Evolutionary conservation across 768 basidiomycete species (phyloP), one percentile per base, ranked within the genome.

Genomic region (Leccinellum luteum): DNA sequence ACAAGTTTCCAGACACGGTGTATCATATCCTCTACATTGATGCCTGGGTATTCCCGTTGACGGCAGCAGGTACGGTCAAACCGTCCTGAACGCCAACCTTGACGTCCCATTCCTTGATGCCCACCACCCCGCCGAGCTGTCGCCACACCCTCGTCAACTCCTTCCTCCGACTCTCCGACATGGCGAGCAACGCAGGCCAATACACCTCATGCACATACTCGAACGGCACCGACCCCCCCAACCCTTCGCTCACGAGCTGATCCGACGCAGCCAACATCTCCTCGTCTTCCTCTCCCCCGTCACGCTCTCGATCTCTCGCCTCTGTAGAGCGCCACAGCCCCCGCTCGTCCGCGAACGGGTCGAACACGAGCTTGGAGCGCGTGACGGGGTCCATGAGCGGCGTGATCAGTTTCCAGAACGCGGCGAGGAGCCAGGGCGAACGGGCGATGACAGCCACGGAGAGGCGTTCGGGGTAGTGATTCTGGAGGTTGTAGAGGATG

Each of bases 351-450:
- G 55, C 35, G 15, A 73, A 70, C 1, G 88, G 87, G 64, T 91
- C 90, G 72, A 91, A 90, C 56, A 85, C 80, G 71, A 91, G 78
- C 72, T 92, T 91, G 35, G 79, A 71, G 31, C 85, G 83, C 1
- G 92, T 93, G 58, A 92, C 70, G 3, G 93, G 90, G 72, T 95
- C 93, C 52, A 94, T 82, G 67, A 94, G 87, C 1, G 92, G 89
- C 62, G 75, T 82, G 65, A 93, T 85, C 63, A 92, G 71, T 62
- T 86, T 90, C 78, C 84, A 87, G 73, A 93, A 92, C 1, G 83
- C 78, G 54, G 81, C 83, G 52, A 93, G 67, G 51, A 91, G 68
- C 76, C 85, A 93, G 3, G 92, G 92, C 17, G 94, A 80, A 64
- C 94, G 90, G 58, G 87, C 77, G 65, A 93, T 84, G 45, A 92